Evolutionary conservation across 768 basidiomycete genomes (phyloP).

Genomic region (Tylopilus vinaceipallidus): DNA sequence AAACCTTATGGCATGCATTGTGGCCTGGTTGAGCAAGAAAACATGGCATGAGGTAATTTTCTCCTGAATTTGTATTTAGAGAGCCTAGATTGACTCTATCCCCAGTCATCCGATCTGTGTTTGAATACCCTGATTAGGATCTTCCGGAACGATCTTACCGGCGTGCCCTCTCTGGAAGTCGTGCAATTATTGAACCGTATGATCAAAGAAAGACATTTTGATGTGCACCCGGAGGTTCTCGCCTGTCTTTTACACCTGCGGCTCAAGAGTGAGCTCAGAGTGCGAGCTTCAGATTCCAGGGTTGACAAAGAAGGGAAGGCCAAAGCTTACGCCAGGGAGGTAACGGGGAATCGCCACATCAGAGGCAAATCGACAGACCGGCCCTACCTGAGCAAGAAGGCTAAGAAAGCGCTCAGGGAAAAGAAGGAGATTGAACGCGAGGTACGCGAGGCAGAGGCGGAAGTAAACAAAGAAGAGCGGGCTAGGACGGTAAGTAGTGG

Average conservation of each 20-base stretch:
- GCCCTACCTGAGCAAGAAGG: constrained; percentile 90
- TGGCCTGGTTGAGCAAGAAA: constrained; percentile 77
- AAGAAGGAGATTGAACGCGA: constrained; percentile 88
- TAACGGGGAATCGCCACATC: constrained; percentile 37
- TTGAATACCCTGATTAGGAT: constrained; percentile 77
- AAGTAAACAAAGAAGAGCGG: constrained; percentile 89
- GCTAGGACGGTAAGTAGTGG: constrained; percentile 63
- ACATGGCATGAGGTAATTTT: constrained; percentile 83
- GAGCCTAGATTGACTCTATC: constrained; percentile 8
- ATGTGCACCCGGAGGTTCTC: constrained; percentile 86
- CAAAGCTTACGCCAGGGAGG: constrained; percentile 40
- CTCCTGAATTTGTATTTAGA: constrained; percentile 3
- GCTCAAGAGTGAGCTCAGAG: constrained; percentile 79
- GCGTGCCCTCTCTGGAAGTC: constrained; percentile 78
- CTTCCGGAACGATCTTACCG: constrained; percentile 80
- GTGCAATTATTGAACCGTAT: constrained; percentile 92
- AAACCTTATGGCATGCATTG: constrained; percentile 87
- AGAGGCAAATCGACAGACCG: constrained; percentile 59
- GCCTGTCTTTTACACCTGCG: constrained; percentile 83
- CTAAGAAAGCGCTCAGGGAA: constrained; percentile 82
- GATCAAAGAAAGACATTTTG: constrained; percentile 91
- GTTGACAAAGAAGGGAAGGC: constrained; percentile 51
- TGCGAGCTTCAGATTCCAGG: constrained; percentile 72
- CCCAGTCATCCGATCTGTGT: constrained; percentile 82
- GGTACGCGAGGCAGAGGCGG: constrained; percentile 91